Percentiles rank a stretch among this genome's conserved stretches.
phyloP scores from a whole-genome alignment of 106 monocot species.

The Acorus gramineus region DNA sequence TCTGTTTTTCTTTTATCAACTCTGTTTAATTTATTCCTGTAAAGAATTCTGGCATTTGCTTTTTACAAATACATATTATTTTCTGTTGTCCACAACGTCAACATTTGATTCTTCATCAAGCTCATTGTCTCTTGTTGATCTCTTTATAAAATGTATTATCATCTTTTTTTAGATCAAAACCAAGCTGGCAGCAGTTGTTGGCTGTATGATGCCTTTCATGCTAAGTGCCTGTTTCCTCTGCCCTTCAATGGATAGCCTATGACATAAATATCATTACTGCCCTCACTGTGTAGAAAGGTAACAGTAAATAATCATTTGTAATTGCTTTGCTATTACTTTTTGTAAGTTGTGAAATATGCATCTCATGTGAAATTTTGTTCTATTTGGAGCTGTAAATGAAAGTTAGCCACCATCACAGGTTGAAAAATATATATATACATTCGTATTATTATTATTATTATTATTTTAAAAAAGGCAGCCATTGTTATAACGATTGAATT shows the following conservation, averaged over 20 bases:
- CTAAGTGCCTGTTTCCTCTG: constrained; percentile 86
- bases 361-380: no score
- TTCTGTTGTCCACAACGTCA: no score
- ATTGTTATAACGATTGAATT: no score
- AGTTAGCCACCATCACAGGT: not conserved
- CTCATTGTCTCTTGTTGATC: no score
- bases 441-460: no score
- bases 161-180: constrained; percentile 53
- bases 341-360: no score
- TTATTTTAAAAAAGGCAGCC: no score
- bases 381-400: constrained; percentile 6
- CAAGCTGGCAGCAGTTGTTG: constrained; percentile 81
- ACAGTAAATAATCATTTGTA: not conserved
- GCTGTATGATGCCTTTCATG: constrained; percentile 94
- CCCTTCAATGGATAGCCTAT: constrained; percentile 89
- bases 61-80: no score
- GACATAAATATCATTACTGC: constrained; percentile 96
- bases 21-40: no score
- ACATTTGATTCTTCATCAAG: no score
- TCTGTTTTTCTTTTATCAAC: no score
- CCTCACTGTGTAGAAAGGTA: constrained; percentile 75
- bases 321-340: not conserved
- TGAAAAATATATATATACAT: not conserved
- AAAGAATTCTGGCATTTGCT: no score
- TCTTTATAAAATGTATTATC: not conserved